Base-by-base conservation (phyloP, 2,329 filamentous ascomycete species). In the Periconia sp. region DNA sequence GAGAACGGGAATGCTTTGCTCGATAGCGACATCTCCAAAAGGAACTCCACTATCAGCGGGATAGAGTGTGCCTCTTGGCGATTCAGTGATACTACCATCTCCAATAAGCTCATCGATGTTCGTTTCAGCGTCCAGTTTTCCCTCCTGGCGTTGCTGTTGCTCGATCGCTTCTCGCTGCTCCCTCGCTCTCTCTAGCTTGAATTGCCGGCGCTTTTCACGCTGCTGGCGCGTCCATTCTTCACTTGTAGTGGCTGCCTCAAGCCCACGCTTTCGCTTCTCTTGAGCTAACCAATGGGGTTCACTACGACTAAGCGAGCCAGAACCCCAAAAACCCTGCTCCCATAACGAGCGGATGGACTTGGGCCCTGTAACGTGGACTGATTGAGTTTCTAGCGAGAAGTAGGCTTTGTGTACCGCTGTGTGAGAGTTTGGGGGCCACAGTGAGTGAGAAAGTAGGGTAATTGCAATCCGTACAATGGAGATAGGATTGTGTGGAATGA, bases 301-400 rank as follows among this genome's bases (percentile, higher is more conserved):
- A 76, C 92, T 96, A 59, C 95, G 84, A 74, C 92, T 96, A 45
- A 97, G 76, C 57, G 78, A 92, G 31, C 94, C 94, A 70, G 96
- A 96, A 34, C 95, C 95, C 70, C 92, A 99, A 72, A 99, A 99
- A 4, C 94, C 94, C 74, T 95, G 89, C 70, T 96, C 89, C 94
- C 95, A 99, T 17, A 99, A 72, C 1, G 86, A 89, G 40, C 87
- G 80, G 50, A 95, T 86, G 3, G 89, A 86, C 41, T 79, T 78
- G 18, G 84, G 77, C 66, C 96, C 87, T 13, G 84, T 89, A 43
- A 99, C 79, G 65, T 96, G 89, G 12, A 99, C 81, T 0, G 91
- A 94, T 21, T 86, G 83, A 3, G 90, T 95, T 43, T 86, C 82
- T 2, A 82, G 72, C n/a, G 90, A 92, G 78, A 92, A 96, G 54